Base-by-base conservation (phyloP, 2,329 filamentous ascomycete genomes). In the Trichoderma sp. region DNA sequence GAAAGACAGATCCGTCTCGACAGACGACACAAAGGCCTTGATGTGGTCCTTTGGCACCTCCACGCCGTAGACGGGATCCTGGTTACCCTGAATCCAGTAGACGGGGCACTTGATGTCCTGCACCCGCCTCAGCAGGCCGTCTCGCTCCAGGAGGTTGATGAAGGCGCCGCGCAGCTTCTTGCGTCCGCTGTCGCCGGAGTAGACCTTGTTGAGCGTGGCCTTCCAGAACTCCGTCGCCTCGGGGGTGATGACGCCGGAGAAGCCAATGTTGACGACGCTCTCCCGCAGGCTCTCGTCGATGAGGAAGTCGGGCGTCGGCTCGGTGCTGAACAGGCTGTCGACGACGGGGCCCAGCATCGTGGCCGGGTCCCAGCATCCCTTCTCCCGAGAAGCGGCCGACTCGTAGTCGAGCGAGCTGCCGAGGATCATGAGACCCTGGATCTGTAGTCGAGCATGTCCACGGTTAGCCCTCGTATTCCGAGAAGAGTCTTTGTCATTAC, bases 401-500 rank as follows among this genome's bases (percentile, higher is more conserved):
- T 85, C 82, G 69, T 76, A 80, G 72, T 85, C 83, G 80, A 85
- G 82, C 0, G 81, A 83, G 5, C 81, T 83, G 34, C 82, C 82
- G 6, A 85, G 74, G 4, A 78, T 77, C 19, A 85, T 69, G 1
- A 84, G 69, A 17, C 83, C 83, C 17, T 78, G 71, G 44, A 85
- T 81, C 80, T 82, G 65, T 28, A 52, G 19, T 43, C 24, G 50
- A 45, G 58, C 28, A 24, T 57, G 54, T 52, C 28, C 26, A 24
- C 56, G 54, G 54, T 64, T 64, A 54, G 54, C n/a, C n/a, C 15
- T 51, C 28, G 19, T 28, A 39, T 28, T 56, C 21, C 28, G 21
- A 50, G 41, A 17, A n/a, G 10, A 28, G 34, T 43, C 17, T n/a
- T 24, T 12, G 34, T 28, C 34, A 52, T 15, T 15, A 12, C 19